These are phyloP conservation scores for Taphrina communis DNA, from an alignment of 1,139 yeast genomes.

Conservation along the genomic window DNA sequence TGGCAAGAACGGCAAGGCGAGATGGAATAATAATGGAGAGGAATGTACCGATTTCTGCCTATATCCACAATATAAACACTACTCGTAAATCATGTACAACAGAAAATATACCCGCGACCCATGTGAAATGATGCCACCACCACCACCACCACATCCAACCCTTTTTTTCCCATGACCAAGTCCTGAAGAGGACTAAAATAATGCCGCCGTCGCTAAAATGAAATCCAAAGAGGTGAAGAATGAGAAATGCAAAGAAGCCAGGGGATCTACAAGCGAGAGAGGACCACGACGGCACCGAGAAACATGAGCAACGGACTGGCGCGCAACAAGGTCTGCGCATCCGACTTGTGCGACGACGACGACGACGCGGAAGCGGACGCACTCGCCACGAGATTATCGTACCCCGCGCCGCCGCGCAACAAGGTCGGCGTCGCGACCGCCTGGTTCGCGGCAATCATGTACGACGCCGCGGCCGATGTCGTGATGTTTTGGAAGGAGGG, in stretches of 20 bases:
- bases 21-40: no score
- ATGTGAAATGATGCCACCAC: no score
- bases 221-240: neutral
- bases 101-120: no score
- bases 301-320: conserved; percentile 21
- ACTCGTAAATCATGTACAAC: no score
- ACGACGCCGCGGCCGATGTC: neutral
- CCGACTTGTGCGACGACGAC: conserved; percentile 15
- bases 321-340: conserved; percentile 15
- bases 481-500: conserved; percentile 22
- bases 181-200: neutral
- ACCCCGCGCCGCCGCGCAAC: conserved; percentile 33
- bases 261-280: conserved; percentile 6
- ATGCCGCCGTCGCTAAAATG: conserved; percentile 1
- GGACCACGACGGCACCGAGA: conserved; percentile 24
- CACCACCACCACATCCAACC: no score
- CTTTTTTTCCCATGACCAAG: neutral
- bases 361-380: conserved; percentile 13
- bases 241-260: neutral
- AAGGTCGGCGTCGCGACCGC: conserved; percentile 21
- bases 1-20: no score
- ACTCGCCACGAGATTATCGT: conserved; percentile 28
- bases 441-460: conserved; percentile 12
- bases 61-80: no score
- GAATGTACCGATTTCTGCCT: no score